Conservation (phyloP, 352 stramenopile species). For the Phytopythium montanum region DNA sequence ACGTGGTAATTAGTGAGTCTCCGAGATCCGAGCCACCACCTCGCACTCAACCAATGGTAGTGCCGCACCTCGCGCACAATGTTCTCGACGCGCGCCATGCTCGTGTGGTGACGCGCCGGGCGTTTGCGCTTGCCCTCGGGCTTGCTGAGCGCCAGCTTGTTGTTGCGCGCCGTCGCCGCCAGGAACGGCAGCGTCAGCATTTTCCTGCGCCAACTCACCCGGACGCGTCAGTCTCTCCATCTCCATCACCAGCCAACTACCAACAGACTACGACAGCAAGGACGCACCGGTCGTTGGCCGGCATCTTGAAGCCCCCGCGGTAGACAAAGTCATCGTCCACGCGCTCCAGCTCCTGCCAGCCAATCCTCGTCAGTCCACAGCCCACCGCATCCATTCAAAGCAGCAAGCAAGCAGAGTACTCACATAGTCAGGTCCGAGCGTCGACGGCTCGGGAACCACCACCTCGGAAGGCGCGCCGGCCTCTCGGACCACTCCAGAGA, state of each 20-base stretch:
- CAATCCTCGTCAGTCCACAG: conserved; percentile 9
- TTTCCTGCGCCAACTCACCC: conserved; percentile 36
- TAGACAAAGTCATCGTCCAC: conserved; percentile 76
- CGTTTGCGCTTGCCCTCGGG: conserved; percentile 59
- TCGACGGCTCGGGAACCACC: conserved; percentile 22
- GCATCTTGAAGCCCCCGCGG: conserved; percentile 82
- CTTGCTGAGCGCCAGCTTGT: conserved; percentile 71
- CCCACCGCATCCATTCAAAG: background rate
- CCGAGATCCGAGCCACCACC: conserved; percentile 10
- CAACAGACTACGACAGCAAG: conserved; percentile 1
- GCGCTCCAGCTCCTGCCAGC: conserved; percentile 52
- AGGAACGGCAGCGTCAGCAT: conserved; percentile 73
- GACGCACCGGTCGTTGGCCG: conserved; percentile 63
- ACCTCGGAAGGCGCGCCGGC: conserved; percentile 37
- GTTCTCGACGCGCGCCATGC: conserved; percentile 53
- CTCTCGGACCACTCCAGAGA: conserved; percentile 53
- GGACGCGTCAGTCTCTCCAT: background rate
- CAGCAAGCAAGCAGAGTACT: background rate
- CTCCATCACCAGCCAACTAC: background rate
- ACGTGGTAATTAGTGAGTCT: background rate
- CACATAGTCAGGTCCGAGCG: conserved; percentile 15
- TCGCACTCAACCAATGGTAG: background rate
- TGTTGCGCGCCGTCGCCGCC: conserved; percentile 54
- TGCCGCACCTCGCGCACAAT: conserved; percentile 58
- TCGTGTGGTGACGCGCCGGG: conserved; percentile 28